Evolutionary conservation across 2,329 filamentous ascomycete genomes (phyloP).

Genomic region (Fusarium sp.): DNA sequence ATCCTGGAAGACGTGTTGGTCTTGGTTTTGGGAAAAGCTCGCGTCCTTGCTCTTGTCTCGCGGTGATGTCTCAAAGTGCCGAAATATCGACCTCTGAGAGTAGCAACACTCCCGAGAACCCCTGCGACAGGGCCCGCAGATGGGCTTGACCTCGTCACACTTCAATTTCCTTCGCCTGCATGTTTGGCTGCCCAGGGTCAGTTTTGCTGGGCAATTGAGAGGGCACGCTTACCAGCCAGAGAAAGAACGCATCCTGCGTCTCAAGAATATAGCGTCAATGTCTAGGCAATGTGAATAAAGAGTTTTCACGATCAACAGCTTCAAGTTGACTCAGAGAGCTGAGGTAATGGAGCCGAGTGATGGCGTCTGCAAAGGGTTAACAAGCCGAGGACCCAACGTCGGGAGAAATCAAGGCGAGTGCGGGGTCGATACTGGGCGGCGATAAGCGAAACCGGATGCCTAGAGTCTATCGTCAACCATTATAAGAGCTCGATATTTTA

Average conservation of each 20-base stretch:
- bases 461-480: neutral
- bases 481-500: neutral
- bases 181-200: conserved; percentile 28
- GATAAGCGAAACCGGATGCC: conserved; percentile 4
- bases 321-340: neutral
- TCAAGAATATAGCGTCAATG: neutral
- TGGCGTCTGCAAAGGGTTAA: neutral
- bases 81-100: conserved; percentile 30
- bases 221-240: conserved; percentile 31
- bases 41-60: neutral
- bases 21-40: neutral
- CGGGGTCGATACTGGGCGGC: conserved; percentile 13
- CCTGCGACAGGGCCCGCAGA: conserved; percentile 37
- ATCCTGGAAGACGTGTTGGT: conserved; percentile 6
- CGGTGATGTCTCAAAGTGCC: conserved; percentile 18
- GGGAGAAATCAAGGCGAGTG: conserved; percentile 33
- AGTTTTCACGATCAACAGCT: neutral
- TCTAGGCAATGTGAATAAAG: neutral
- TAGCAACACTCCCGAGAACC: conserved; percentile 32
- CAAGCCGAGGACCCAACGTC: neutral
- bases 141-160: conserved; percentile 41
- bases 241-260: conserved; percentile 38
- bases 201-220: neutral
- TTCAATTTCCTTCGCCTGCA: conserved; percentile 44
- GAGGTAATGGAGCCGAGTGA: neutral